These are phyloP conservation scores for Backusella macrospora DNA, from an alignment of 192 early-diverging fungal genomes.

Conservation along the genomic window DNA sequence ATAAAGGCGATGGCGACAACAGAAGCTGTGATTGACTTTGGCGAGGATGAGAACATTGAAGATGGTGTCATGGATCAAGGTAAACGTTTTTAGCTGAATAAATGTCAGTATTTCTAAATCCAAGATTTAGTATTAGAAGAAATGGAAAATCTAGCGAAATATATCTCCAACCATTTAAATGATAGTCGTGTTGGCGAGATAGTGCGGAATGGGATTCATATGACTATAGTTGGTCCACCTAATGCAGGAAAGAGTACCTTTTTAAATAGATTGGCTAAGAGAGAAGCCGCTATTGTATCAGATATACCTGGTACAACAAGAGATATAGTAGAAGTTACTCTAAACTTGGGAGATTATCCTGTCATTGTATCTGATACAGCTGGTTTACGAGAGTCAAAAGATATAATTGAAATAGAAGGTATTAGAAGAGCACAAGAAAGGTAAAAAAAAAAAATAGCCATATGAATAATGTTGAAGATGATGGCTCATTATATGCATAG, in stretches of 20 bases:
- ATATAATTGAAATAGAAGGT: conserved; percentile 71
- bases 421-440: conserved; percentile 61
- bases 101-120: background rate
- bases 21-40: conserved; percentile 79
- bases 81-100: conserved; percentile 12
- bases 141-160: conserved; percentile 17
- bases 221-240: conserved; percentile 74
- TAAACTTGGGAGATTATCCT: conserved; percentile 78
- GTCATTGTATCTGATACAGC: conserved; percentile 76
- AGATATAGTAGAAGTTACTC: conserved; percentile 72
- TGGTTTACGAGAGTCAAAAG: conserved; percentile 60
- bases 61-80: conserved; percentile 63
- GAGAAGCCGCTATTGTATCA: conserved; percentile 78
- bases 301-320: conserved; percentile 75
- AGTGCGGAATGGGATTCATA: conserved; percentile 66
- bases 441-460: conserved; percentile 18
- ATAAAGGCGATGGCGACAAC: conserved; percentile 61
- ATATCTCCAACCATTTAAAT: conserved; percentile 53
- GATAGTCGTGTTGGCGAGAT: conserved; percentile 74
- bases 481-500: conserved; percentile 22
- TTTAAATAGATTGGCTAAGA: conserved; percentile 67
- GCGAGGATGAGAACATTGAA: conserved; percentile 81
- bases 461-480: no score
- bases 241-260: conserved; percentile 82
- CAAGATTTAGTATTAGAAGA: conserved; percentile 2